Evolutionary conservation across 2,329 filamentous ascomycete genomes (phyloP), one percentile per base, ranked within the genome.

Genomic region (Pseudogymnoascus sp.): DNA sequence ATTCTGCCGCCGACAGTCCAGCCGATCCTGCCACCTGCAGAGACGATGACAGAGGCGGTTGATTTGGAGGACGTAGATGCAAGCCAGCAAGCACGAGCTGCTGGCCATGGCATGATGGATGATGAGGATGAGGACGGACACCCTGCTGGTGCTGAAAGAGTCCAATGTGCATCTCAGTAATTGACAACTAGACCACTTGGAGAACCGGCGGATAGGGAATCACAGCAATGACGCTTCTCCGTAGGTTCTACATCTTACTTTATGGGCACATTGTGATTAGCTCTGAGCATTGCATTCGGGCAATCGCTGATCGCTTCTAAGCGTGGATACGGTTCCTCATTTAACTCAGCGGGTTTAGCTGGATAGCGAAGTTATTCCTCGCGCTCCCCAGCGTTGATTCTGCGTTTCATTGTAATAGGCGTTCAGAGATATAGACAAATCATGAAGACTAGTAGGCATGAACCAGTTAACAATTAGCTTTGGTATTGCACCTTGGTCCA

Each of bases 21-120:
- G 74, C 28, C 59, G 23, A 79, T 83, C 62, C 76, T 84, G 23
- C 89, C 92, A 55, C 92, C 93, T 4, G 71, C 81, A 28, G 93
- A 97, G 72, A 87, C 89, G 33, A 97, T 97, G 92, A 90, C 89
- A 18, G 95, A 99, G 72, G 88, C 91, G 69, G 96, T 88, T 70
- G 86, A 89, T 60, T 83, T 97, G 35, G 92, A 97, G 76, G 90
- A 96, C 64, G 81, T 96, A 43, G 93, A 97, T 70, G 77, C 82
- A 43, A 85, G 82, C 71, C 84, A 88, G 69, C 79, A 84, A 71
- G 83, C 83, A 61, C 83, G 88, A 68, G 89, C 88, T 49, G 88
- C 89, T 67, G 87, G 86, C 64, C 86, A 84, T 66, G 80, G 78
- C 52, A 78, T 75, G 65, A 86, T 86, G 81, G 88, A 91, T 0